phyloP scores from a whole-genome alignment of 2,329 filamentous ascomycete species.

The Geoglossum cookeanum region DNA sequence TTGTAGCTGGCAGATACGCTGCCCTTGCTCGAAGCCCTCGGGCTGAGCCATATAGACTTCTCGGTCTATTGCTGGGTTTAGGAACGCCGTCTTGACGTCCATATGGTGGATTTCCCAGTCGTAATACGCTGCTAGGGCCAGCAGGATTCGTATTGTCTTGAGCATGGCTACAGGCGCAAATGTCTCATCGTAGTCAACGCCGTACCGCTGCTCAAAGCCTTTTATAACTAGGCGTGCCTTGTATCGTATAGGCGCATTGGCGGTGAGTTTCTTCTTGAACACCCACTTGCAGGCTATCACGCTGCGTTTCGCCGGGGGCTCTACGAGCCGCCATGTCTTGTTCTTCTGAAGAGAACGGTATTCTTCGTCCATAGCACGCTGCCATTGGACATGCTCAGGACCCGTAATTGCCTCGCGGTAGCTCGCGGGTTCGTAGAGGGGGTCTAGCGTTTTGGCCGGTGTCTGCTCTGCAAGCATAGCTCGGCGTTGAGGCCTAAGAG shows the following conservation, averaged over 20 bases:
- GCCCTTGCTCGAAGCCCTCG: background rate
- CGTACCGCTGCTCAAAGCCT: constrained; percentile 4
- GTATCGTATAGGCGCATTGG: constrained; percentile 2
- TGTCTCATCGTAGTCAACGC: constrained; percentile 7
- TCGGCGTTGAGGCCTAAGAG: no score
- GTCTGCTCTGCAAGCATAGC: background rate
- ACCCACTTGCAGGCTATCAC: constrained; percentile 7
- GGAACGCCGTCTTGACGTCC: constrained; percentile 8
- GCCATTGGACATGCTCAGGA: background rate
- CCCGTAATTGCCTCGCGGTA: background rate
- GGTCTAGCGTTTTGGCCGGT: background rate
- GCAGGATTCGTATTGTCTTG: background rate
- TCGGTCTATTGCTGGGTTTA: constrained; percentile 5
- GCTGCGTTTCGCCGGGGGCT: background rate
- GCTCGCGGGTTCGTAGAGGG: background rate
- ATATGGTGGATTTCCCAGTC: constrained; percentile 4
- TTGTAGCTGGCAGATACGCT: background rate
- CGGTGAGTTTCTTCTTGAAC: constrained; percentile 4
- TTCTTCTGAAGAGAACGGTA: background rate
- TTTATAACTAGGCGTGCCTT: constrained; percentile 6
- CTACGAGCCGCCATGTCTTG: background rate
- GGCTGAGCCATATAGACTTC: constrained; percentile 7
- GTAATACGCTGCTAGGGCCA: background rate
- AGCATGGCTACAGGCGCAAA: constrained; percentile 5
- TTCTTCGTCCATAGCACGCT: constrained; percentile 1